A percentile compares a stretch with the other conserved stretches of the same genome.
phyloP scores from a whole-genome alignment of 176 grass and related monocot species.

The Rhynchospora tenuis region DNA sequence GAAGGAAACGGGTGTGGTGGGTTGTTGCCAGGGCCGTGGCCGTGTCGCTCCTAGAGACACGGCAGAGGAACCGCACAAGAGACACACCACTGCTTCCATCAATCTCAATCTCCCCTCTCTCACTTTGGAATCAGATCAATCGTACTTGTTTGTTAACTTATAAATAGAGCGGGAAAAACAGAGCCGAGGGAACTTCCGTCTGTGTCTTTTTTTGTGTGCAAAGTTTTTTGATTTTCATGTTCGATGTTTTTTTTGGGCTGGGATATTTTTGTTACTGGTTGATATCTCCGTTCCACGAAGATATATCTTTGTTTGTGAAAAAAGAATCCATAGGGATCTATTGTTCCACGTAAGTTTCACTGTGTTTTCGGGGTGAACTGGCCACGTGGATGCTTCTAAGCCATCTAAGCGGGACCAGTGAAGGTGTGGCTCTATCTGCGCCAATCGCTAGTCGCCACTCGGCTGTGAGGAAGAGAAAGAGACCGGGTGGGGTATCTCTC shows the following conservation, averaged over 20 bases:
- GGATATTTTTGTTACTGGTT: neutral
- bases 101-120: neutral
- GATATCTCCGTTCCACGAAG: neutral
- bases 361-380: neutral
- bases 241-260: neutral
- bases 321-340: neutral
- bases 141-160: neutral
- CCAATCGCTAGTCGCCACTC: neutral
- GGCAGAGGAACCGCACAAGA: conserved; percentile 8
- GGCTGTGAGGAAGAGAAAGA: neutral
- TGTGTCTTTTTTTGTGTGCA: neutral
- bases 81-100: conserved; percentile 18
- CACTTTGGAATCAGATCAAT: neutral
- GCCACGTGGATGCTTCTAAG: neutral
- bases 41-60: conserved; percentile 6
- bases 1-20: neutral
- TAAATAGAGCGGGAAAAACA: conserved; percentile 1
- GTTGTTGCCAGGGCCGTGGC: neutral
- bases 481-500: neutral
- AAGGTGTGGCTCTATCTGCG: neutral
- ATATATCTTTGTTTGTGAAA: neutral
- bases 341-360: conserved; percentile 2
- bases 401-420: neutral
- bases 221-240: neutral
- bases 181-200: neutral